Percentiles rank a stretch among this genome's conserved stretches.
These are phyloP conservation scores for Xylariomycetidae sp. DNA, from an alignment of 2,329 filamentous ascomycete genomes.

Conservation along the genomic window DNA sequence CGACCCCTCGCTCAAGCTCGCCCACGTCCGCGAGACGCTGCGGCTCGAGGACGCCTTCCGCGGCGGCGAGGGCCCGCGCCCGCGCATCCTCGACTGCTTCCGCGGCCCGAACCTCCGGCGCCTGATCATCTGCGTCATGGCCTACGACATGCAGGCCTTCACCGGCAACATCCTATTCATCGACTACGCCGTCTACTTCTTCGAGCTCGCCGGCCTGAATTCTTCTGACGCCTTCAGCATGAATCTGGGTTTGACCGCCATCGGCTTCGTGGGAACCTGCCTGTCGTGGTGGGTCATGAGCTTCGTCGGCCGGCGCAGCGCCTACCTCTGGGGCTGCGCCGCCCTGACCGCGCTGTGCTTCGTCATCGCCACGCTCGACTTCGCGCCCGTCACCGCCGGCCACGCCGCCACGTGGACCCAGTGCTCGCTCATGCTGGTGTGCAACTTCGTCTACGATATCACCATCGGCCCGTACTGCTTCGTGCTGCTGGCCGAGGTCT, in stretches of 20 bases:
- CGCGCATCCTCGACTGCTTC: slow-evolving; percentile 8
- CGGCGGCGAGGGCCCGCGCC: too few species aligned
- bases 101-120: slow-evolving; percentile 3
- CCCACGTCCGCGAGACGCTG: too few species aligned
- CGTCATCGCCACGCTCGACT: slow-evolving; percentile 32
- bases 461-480: slow-evolving; percentile 13
- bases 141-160: slow-evolving; percentile 26
- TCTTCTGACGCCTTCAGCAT: slow-evolving; percentile 34
- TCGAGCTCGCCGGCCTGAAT: slow-evolving; percentile 11
- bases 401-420: slow-evolving; percentile 33
- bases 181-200: slow-evolving; percentile 26
- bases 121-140: slow-evolving; percentile 5
- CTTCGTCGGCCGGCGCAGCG: slow-evolving; percentile 31
- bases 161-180: slow-evolving; percentile 24
- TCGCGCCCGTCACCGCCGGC: slow-evolving; percentile 30
- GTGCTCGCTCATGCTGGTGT: slow-evolving; percentile 29
- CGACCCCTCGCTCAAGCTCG: too few species aligned
- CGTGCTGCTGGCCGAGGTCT: slow-evolving; percentile 12
- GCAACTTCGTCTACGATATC: slow-evolving; percentile 15
- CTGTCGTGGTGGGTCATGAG: slow-evolving; percentile 35
- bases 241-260: slow-evolving; percentile 34
- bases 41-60: too few species aligned
- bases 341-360: slow-evolving; percentile 27
- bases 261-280: slow-evolving; percentile 36
- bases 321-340: slow-evolving; percentile 35